A percentile compares a stretch with the other conserved stretches of the same genome.
Conservation (phyloP, 768 basidiomycete species). For the Amylocystis lapponica region DNA sequence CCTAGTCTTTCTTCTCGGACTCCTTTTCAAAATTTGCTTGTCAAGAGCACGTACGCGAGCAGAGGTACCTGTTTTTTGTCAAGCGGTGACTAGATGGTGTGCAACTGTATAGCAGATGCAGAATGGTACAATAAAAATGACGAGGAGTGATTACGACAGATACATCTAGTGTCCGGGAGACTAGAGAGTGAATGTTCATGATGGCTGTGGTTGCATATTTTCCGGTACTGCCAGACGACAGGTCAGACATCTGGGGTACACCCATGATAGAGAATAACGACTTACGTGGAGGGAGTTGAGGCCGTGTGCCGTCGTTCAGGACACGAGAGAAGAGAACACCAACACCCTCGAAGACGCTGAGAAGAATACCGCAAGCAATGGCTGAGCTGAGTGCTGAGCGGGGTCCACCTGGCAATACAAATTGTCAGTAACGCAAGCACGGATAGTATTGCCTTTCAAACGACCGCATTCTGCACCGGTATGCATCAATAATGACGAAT, state of each 20-base stretch:
- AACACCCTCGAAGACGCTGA: constrained; percentile 93
- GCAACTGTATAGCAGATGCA: neutral
- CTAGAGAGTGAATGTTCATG: constrained; percentile 14
- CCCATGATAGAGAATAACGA: constrained; percentile 9
- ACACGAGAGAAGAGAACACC: constrained; percentile 89
- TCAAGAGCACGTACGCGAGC: too few relatives aligned
- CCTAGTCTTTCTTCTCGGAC: too few relatives aligned
- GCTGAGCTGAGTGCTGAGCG: constrained; percentile 89
- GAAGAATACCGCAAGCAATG: constrained; percentile 90
- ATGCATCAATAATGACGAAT: too few relatives aligned
- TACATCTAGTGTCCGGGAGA: constrained; percentile 44
- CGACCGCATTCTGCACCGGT: too few relatives aligned
- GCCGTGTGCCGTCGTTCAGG: constrained; percentile 77
- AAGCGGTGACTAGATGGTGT: too few relatives aligned
- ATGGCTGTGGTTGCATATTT: constrained; percentile 46
- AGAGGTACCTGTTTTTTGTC: too few relatives aligned
- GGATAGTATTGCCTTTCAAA: too few relatives aligned
- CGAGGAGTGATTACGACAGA: constrained; percentile 14
- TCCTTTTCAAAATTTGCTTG: too few relatives aligned
- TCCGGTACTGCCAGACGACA: constrained; percentile 40
- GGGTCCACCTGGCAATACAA: constrained; percentile 67
- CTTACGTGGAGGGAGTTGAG: constrained; percentile 76
- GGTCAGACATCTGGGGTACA: neutral
- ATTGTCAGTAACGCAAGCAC: too few relatives aligned
- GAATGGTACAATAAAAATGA: constrained; percentile 1